Percentiles rank a stretch among this genome's conserved stretches.
Conservation (phyloP, 768 basidiomycete genomes). For the Boletus tomentosulus region DNA sequence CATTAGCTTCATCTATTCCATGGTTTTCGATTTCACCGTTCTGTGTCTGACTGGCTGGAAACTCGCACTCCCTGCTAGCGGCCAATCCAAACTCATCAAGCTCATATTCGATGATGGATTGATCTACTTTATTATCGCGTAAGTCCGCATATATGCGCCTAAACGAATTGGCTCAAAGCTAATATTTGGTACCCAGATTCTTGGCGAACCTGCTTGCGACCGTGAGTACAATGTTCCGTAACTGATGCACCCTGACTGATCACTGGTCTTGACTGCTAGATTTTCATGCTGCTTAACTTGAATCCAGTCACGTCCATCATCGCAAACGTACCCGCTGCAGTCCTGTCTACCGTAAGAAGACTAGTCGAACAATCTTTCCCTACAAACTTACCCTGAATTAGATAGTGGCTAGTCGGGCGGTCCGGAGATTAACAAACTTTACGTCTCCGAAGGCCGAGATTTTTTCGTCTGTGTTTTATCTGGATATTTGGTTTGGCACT, state of each 20-base stretch:
- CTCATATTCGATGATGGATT: constrained; percentile 71
- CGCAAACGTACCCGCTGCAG: constrained; percentile 70
- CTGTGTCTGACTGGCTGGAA: constrained; percentile 60
- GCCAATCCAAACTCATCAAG: constrained; percentile 53
- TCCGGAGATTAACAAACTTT: constrained; percentile 63
- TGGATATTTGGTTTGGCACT: constrained; percentile 24
- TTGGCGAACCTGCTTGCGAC: constrained; percentile 60
- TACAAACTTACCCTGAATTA: constrained; percentile 22
- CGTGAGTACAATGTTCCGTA: constrained; percentile 18
- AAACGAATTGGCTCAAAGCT: neutral
- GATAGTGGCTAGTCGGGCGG: constrained; percentile 62
- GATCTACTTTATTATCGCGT: constrained; percentile 72
- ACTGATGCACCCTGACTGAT: neutral
- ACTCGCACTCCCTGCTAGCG: constrained; percentile 44
- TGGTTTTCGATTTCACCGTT: constrained; percentile 67
- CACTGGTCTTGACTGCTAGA: constrained; percentile 15
- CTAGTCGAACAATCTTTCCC: neutral
- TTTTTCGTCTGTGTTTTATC: constrained; percentile 43
- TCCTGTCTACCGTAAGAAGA: constrained; percentile 55
- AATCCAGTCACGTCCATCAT: constrained; percentile 74
- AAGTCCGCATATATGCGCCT: constrained; percentile 26
- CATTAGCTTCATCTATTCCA: constrained; percentile 67
- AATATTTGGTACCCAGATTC: constrained; percentile 42
- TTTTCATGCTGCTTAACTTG: constrained; percentile 64
- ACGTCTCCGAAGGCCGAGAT: constrained; percentile 44